A percentile compares a stretch with the other conserved stretches of the same genome.
These are phyloP conservation scores for Capronia americana DNA, from an alignment of 2,329 filamentous ascomycete genomes.

Conservation along the genomic window DNA sequence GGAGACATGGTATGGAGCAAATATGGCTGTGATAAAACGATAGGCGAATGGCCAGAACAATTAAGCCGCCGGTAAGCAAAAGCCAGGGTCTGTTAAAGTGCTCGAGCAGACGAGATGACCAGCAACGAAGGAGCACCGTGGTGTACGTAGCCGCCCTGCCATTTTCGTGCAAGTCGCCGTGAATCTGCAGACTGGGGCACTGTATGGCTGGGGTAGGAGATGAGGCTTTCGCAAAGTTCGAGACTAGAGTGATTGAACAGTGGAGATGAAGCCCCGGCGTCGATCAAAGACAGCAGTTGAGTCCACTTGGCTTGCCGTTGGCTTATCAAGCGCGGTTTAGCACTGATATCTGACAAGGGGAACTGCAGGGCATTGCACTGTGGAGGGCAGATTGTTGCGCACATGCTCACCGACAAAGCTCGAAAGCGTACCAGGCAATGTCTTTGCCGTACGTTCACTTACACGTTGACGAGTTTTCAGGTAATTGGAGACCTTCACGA, in stretches of 20 bases:
- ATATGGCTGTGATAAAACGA: conserved; percentile 22
- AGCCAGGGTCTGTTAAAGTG: conserved; percentile 25
- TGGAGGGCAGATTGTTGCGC: not conserved
- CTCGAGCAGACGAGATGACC: conserved; percentile 28
- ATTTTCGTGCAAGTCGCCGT: conserved; percentile 22
- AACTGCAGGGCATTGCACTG: conserved; percentile 5
- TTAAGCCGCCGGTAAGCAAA: conserved; percentile 13
- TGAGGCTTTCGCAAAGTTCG: conserved; percentile 35
- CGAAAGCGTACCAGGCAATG: not conserved
- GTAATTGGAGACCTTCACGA: not conserved
- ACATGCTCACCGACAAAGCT: conserved; percentile 18
- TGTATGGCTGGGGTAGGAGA: conserved; percentile 36
- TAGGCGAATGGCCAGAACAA: conserved; percentile 11
- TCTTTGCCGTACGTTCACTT: not conserved
- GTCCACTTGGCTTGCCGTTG: conserved; percentile 12
- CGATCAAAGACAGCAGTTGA: conserved; percentile 27
- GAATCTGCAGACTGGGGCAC: conserved; percentile 20
- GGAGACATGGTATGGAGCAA: conserved; percentile 4
- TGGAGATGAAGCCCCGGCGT: conserved; percentile 27
- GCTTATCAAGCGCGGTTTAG: conserved; percentile 11
- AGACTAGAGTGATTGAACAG: conserved; percentile 30
- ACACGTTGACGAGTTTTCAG: not conserved
- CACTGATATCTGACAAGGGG: conserved; percentile 19
- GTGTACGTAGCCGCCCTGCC: conserved; percentile 24
- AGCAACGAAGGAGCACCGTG: conserved; percentile 6